Evolutionary conservation across 2,329 filamentous ascomycete genomes (phyloP).

Genomic region (Penicillium decumbens): DNA sequence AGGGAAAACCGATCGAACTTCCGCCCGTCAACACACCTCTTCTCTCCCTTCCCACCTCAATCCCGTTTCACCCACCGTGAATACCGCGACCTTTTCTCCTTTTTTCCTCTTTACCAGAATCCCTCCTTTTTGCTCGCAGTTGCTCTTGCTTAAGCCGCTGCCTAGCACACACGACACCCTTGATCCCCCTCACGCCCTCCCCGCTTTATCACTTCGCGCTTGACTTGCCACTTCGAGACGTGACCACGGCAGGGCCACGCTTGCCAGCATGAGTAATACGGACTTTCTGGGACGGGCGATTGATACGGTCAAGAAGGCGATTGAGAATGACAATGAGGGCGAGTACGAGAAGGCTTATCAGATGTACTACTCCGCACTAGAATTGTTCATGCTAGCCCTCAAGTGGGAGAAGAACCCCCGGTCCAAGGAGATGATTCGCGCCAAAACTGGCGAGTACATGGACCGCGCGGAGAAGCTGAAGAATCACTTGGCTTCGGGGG

Average conservation of each 20-base stretch:
- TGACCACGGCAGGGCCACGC: constrained; percentile 5
- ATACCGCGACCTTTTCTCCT: constrained; percentile 1
- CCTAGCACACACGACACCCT: constrained; percentile 15
- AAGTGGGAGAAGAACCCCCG: constrained; percentile 99
- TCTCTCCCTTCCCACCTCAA: constrained; percentile 21
- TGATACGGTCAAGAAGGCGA: constrained; percentile 94
- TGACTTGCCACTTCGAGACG: constrained; percentile 15
- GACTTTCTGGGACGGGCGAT: constrained; percentile 97
- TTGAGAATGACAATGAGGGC: constrained; percentile 89
- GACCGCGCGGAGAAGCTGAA: constrained; percentile 98
- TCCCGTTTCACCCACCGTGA: constrained; percentile 6
- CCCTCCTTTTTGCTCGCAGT: neutral
- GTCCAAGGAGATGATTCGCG: constrained; percentile 94
- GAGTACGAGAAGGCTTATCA: constrained; percentile 98
- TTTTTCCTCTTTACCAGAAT: neutral
- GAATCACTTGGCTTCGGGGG: constrained; percentile 68
- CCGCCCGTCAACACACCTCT: constrained; percentile 22
- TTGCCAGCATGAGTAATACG: constrained; percentile 75
- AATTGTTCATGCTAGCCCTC: constrained; percentile 96
- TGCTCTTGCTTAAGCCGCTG: constrained; percentile 5
- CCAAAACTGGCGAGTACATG: constrained; percentile 96
- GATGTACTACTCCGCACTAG: constrained; percentile 89
- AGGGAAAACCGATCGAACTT: constrained; percentile 25
- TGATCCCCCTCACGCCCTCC: constrained; percentile 11
- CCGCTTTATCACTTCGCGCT: constrained; percentile 23